Evolutionary conservation across 257 asterid species (phyloP), one percentile per base, ranked within the genome.

Genomic region (Nicotiana attenuata): DNA sequence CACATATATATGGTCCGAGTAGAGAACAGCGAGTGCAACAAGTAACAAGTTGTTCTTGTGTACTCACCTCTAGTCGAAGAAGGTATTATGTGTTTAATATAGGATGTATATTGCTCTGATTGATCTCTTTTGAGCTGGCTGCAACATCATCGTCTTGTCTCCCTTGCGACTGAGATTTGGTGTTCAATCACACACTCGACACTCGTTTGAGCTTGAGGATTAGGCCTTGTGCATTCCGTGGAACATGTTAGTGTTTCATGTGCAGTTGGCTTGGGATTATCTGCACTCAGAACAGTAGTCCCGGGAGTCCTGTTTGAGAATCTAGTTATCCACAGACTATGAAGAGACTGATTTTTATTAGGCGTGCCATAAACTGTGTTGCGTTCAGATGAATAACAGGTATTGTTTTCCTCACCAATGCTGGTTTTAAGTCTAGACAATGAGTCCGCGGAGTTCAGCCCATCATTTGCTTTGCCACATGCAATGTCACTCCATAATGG

Each of bases 291-390:
- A 2, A 79, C 28, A 53, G 76, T 31, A 53, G 76, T 31, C 68
- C 69, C 81, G 9, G 82, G 81, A 68, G 56, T 78, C 71, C 82
- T 88, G 15, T 88, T 80, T 20, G 89, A 87, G 75, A 90, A 83
- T 56, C 97, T 92, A 81, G 93, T 89, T 16, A 93, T 88, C 98
- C 97, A 93, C 86, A 91, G 83, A 82, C 97, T 91, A 64, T 90
- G 81, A 65, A 28, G 81, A 33, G 78, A 83, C 9, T 80, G 82
- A 45, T 81, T 83, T 84, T 85, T 88, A 73, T 71, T 88, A 60
- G 92, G 84, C 78, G 76, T n/a, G 56, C 65, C 82, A 80, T 69
- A 26, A 41, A 9, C 50, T 41, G 50, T 41, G 50, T 41, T 13
- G 13, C 50, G 50, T 81, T 82, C 83, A 56, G 76, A 82, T 8